Percentiles rank a stretch among this genome's conserved stretches.
These are phyloP conservation scores for Lentinula lateritia DNA, from an alignment of 768 basidiomycete genomes.

Conservation along the genomic window DNA sequence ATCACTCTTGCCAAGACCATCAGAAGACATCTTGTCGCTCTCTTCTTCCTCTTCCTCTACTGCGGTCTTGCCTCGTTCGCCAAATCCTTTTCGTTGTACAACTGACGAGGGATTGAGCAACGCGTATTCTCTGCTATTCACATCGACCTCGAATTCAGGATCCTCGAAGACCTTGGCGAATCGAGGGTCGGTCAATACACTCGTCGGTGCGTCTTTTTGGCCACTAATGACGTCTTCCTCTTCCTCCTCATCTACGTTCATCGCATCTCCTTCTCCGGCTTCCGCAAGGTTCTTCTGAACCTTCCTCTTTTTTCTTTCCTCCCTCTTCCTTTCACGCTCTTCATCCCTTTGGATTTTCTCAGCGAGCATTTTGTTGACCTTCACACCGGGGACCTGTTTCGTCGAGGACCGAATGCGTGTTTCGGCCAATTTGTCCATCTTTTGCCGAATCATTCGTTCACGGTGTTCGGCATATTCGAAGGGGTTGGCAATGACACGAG, in stretches of 20 bases:
- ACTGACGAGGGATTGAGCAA: slow-evolving; percentile 85
- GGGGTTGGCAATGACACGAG: slow-evolving; percentile 92
- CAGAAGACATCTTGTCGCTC: slow-evolving; percentile 63
- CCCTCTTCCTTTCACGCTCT: slow-evolving; percentile 51
- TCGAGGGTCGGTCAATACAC: slow-evolving; percentile 76
- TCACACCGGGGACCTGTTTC: slow-evolving; percentile 48
- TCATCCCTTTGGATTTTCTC: slow-evolving; percentile 72
- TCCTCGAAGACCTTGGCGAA: slow-evolving; percentile 90
- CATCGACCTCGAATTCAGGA: slow-evolving; percentile 89
- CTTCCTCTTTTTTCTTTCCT: slow-evolving; percentile 47
- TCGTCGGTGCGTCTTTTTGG: slow-evolving; percentile 25
- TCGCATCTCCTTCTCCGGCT: slow-evolving; percentile 26
- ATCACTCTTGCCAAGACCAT: slow-evolving; percentile 44
- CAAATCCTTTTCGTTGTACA: slow-evolving; percentile 35
- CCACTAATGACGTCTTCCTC: slow-evolving; percentile 18
- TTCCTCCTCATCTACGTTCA: slow-evolving; percentile 27
- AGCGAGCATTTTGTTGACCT: slow-evolving; percentile 77
- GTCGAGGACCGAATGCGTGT: slow-evolving; percentile 85
- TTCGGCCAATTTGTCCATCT: slow-evolving; percentile 92
- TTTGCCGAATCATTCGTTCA: slow-evolving; percentile 79
- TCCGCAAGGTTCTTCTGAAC: slow-evolving; percentile 25
- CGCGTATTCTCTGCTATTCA: slow-evolving; percentile 82
- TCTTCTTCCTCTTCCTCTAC: slow-evolving; percentile 90
- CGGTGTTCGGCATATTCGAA: slow-evolving; percentile 94
- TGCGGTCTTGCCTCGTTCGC: slow-evolving; percentile 56